Percentiles rank a stretch among this genome's conserved stretches.
These are phyloP conservation scores for Fusarium palustre DNA, from an alignment of 2,329 filamentous ascomycete genomes.

Conservation along the genomic window DNA sequence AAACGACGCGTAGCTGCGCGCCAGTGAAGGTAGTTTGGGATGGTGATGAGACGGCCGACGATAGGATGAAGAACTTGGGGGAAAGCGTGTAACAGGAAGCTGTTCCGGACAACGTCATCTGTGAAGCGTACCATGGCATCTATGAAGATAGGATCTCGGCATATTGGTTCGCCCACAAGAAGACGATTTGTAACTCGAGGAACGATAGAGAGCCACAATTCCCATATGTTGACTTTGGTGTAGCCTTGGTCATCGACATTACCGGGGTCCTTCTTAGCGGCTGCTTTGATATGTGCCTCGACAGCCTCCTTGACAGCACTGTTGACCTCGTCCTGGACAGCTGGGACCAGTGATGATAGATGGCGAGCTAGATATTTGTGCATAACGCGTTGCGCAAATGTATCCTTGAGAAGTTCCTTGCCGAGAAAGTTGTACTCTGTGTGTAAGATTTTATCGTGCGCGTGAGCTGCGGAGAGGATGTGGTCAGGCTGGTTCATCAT, in stretches of 20 bases:
- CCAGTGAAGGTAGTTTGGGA: slow-evolving; percentile 62
- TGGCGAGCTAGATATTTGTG: slow-evolving; percentile 59
- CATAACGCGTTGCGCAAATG: slow-evolving; percentile 57
- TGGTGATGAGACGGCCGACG: slow-evolving; percentile 57
- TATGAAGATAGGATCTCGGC: slow-evolving; percentile 60
- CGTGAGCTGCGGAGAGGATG: slow-evolving; percentile 55
- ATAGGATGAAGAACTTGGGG: slow-evolving; percentile 63
- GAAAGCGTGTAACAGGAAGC: slow-evolving; percentile 59
- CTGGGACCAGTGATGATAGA: slow-evolving; percentile 54
- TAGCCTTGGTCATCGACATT: slow-evolving; percentile 51
- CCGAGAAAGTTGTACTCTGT: slow-evolving; percentile 59
- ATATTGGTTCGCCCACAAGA: slow-evolving; percentile 54
- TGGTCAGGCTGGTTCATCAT: slow-evolving; percentile 61
- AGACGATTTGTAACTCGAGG: slow-evolving; percentile 59
- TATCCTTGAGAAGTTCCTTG: slow-evolving; percentile 49
- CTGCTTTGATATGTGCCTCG: slow-evolving; percentile 33
- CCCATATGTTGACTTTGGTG: slow-evolving; percentile 58
- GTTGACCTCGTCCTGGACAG: slow-evolving; percentile 56
- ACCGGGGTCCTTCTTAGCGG: slow-evolving; percentile 9
- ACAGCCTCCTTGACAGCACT: slow-evolving; percentile 53
- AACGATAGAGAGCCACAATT: slow-evolving; percentile 57
- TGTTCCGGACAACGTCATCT: slow-evolving; percentile 60
- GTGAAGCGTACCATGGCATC: slow-evolving; percentile 62
- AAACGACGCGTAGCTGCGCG: slow-evolving; percentile 56
- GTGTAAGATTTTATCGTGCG: slow-evolving; percentile 56